Evolutionary conservation across 1,139 yeast genomes (phyloP), one percentile per base, ranked within the genome.

Genomic region (Geotrichum australiense): DNA sequence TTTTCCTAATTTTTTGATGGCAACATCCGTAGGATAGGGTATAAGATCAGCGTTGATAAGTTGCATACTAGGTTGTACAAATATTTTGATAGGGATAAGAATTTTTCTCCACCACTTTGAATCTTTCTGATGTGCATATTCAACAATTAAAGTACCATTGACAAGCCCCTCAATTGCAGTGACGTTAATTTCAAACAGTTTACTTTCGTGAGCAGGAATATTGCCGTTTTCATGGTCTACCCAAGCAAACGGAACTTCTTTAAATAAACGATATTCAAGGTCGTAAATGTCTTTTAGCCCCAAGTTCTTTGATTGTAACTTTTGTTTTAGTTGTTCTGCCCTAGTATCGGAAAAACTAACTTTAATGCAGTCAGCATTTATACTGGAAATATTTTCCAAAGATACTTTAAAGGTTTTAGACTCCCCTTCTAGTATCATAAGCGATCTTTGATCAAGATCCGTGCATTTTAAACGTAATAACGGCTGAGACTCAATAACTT

Each of bases 381-480:
- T 30, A 32, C 35, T 37, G 15, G 37, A 33, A 6, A 70, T 68
- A 55, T 85, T 85, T 32, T 73, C 69, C 34, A 85, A 61, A 1
- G 64, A 58, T 2, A 84, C 60, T 0, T 69, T 62, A 44, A 83
- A 74, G 4, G 59, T 53, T 40, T 68, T 68, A 37, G 65, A 64
- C 51, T 85, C 93, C 4, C 95, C 94, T 54, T 84, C 94, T 18
- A 85, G 61, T n/a, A 85, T 59, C 86, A 84, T 80, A 3, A 80
- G 55, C 78, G 85, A 79, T 2, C 78, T 77, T 53, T 78, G 79
- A 25, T 73, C 70, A 5, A 82, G 66, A 56, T 78, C 73, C 5
- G 75, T 62, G 32, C 72, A 69, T 1, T 74, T 63, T 5, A 81
- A 23, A 14, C 37, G 37, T 4, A 51, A 44, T 2, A 40, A 29